Conservation (phyloP, 352 stramenopile genomes). For the Blastocystis sp. region DNA sequence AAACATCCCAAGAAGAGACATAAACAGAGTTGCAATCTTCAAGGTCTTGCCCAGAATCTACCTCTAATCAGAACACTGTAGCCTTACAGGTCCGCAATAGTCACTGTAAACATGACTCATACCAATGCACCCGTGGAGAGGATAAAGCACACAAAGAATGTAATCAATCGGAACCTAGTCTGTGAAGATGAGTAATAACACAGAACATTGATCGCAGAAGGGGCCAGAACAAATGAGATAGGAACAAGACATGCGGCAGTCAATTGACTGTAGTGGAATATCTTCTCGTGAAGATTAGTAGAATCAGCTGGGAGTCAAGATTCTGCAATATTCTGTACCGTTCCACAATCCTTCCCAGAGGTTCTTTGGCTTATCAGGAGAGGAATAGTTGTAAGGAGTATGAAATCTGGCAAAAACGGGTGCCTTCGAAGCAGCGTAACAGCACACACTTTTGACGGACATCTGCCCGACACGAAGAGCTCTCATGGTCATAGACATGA, state of each 20-base stretch:
- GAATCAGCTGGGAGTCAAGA: conserved; percentile 30
- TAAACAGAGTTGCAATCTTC: not conserved
- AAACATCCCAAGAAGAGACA: conserved; percentile 49
- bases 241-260: conserved; percentile 48
- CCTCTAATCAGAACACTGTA: not conserved
- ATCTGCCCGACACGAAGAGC: conserved; percentile 53
- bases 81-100: conserved; percentile 35
- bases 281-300: conserved; percentile 63
- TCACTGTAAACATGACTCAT: conserved; percentile 60
- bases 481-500: conserved; percentile 58
- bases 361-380: conserved; percentile 52
- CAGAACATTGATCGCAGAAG: conserved; percentile 16
- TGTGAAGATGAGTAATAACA: not conserved
- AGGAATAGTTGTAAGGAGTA: conserved; percentile 62
- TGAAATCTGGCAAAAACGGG: conserved; percentile 60
- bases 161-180: conserved; percentile 55
- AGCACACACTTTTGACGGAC: conserved; percentile 33
- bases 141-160: conserved; percentile 55
- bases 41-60: conserved; percentile 36
- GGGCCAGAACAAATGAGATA: conserved; percentile 39
- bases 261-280: conserved; percentile 60
- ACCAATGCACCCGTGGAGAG: conserved; percentile 61
- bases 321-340: not conserved
- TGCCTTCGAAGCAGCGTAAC: conserved; percentile 9
- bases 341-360: conserved; percentile 55